Base-by-base conservation (phyloP, 352 stramenopile species). In the Globisporangium spinosum region DNA sequence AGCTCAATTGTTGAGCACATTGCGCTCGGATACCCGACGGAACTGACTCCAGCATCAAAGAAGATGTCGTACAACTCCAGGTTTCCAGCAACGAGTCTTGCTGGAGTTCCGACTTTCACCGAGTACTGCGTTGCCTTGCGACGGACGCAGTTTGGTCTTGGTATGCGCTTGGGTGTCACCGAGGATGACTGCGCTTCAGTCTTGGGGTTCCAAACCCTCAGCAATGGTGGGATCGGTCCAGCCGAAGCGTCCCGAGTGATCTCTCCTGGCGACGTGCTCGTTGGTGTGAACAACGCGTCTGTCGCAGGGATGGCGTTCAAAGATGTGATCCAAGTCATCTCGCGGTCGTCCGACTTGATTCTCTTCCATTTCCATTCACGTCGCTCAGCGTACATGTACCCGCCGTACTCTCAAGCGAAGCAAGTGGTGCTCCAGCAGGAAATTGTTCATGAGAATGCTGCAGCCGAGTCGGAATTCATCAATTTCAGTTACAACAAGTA, bases 291-390 rank as follows among this genome's bases (percentile, higher is more conserved):
- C 71, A 89, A 83, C 47, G 62, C 79, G 5, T 70, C 82, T 4
- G 86, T 94, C 5, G 75, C 76, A 0, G 75, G 77, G 3, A 65
- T 83, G 60, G 68, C 74, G 12, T 96, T 96, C 76, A 86, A 93
- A 74, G 75, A 90, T 27, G 80, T 94, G 12, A 85, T 96, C 22
- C 74, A 78, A 34, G 68, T 94, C 34, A 96, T 96, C 58, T 66
- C 74, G 53, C 70, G 72, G 27, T 93, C 87, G 22, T 64, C 81
- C 3, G 75, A 82, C 22, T 80, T 87, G 51, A 81, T 96, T 34
- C 56, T 89, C 25, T 94, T 96, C 67, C 85, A 93, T 58, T 95
- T 96, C 49, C 89, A 96, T 71, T 93, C 89, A 5, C 71, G 72
- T 8, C 76, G 85, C 15, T 74, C 82, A 34, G 84, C 85, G 23